These are phyloP conservation scores for Leccinum ochraceum DNA, from an alignment of 768 basidiomycete genomes.

Conservation along the genomic window DNA sequence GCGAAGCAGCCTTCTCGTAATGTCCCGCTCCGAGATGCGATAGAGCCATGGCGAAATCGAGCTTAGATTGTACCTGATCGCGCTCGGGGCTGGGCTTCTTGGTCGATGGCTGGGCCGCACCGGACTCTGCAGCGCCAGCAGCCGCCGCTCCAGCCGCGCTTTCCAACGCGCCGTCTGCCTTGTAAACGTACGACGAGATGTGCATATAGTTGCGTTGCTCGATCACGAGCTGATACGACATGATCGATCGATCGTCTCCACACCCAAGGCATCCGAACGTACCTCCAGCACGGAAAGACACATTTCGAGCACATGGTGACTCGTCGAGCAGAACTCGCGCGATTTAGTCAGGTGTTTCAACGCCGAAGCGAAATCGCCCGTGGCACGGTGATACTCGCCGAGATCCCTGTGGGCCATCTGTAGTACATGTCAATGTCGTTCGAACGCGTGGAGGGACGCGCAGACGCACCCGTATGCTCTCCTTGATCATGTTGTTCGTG, in stretches of 20 bases:
- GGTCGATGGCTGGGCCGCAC: constrained; percentile 25
- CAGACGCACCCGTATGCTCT: constrained; percentile 83
- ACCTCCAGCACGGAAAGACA: constrained; percentile 83
- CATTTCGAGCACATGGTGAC: constrained; percentile 92
- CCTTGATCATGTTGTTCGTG: constrained; percentile 96
- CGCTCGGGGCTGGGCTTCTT: constrained; percentile 55
- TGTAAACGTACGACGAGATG: constrained; percentile 90
- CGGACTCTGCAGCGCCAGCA: constrained; percentile 29
- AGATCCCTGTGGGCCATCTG: constrained; percentile 93
- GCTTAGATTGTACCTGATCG: constrained; percentile 71
- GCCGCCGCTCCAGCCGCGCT: constrained; percentile 42
- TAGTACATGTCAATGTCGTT: no score
- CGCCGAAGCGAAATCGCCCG: constrained; percentile 70
- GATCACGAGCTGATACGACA: constrained; percentile 61
- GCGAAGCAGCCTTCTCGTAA: constrained; percentile 79
- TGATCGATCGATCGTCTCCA: constrained; percentile 1
- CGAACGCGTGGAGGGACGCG: neutral
- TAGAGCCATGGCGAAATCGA: constrained; percentile 80
- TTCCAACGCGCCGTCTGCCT: constrained; percentile 91
- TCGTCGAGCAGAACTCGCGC: constrained; percentile 89
- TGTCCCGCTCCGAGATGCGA: constrained; percentile 68
- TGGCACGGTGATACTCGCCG: constrained; percentile 71
- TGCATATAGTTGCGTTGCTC: constrained; percentile 87
- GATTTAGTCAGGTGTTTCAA: constrained; percentile 88
- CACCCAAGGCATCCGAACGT: constrained; percentile 36